Evolutionary conservation across 495 filamentous ascomycete genomes (phyloP).

Genomic region (Echria macrotheca): DNA sequence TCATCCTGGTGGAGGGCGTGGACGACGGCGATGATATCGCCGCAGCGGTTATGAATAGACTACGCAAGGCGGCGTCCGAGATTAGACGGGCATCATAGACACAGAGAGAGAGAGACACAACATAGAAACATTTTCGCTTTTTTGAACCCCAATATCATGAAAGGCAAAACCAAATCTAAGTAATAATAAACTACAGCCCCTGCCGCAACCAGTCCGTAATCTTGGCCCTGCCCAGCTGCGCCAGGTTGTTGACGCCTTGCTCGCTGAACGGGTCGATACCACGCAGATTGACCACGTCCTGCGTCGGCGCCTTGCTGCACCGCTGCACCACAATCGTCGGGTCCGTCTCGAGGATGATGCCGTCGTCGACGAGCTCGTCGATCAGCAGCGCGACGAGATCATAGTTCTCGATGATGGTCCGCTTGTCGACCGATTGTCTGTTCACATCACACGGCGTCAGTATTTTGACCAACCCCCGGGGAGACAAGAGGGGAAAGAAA

Average conservation of each 20-base stretch:
- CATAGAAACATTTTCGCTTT: too few relatives aligned
- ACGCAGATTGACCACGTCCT: slow-evolving; percentile 78
- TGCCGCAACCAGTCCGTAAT: slow-evolving; percentile 88
- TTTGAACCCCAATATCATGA: too few relatives aligned
- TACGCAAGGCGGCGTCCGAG: slow-evolving; percentile 76
- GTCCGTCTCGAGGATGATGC: slow-evolving; percentile 94
- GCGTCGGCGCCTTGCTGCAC: slow-evolving; percentile 84
- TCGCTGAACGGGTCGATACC: slow-evolving; percentile 86
- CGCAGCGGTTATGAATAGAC: slow-evolving; percentile 93
- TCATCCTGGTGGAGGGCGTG: slow-evolving; percentile 90
- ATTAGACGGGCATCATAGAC: slow-evolving; percentile 44
- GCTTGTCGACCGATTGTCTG: slow-evolving; percentile 84
- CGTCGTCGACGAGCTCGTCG: slow-evolving; percentile 95
- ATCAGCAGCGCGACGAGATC: slow-evolving; percentile 85
- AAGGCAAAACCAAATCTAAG: too few relatives aligned
- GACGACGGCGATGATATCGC: slow-evolving; percentile 74
- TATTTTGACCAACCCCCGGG: background rate
- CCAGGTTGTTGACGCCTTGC: slow-evolving; percentile 90
- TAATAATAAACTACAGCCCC: slow-evolving; percentile 54
- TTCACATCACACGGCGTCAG: too few relatives aligned
- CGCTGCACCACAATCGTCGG: slow-evolving; percentile 84
- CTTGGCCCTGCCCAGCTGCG: slow-evolving; percentile 91
- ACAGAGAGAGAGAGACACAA: background rate
- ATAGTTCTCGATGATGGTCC: slow-evolving; percentile 97
- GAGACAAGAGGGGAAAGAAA: background rate